A percentile compares a stretch with the other conserved stretches of the same genome.
These are phyloP conservation scores for Penicillium brevicompactum DNA, from an alignment of 2,329 filamentous ascomycete species.

Conservation along the genomic window DNA sequence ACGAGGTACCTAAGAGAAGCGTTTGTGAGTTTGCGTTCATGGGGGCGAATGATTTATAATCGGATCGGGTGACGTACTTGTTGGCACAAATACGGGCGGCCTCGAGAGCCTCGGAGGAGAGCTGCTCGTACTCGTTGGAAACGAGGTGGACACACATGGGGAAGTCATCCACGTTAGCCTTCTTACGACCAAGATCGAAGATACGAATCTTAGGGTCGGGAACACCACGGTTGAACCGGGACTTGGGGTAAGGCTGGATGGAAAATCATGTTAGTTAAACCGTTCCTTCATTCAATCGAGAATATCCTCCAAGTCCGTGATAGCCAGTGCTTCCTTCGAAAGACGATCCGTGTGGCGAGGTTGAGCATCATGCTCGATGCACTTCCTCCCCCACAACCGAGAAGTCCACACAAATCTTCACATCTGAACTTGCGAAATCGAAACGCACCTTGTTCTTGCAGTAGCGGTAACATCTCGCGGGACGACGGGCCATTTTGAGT, in stretches of 20 bases:
- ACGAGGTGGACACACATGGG: conserved; percentile 98
- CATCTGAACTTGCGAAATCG: conserved; percentile 15
- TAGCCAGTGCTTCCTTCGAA: background rate
- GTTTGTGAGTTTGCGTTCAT: conserved; percentile 12
- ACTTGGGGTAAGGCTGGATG: conserved; percentile 92
- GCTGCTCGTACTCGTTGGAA: conserved; percentile 99
- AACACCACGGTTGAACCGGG: conserved; percentile 99
- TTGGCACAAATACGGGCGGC: conserved; percentile 99
- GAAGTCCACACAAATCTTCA: conserved; percentile 29
- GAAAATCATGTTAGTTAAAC: conserved; percentile 24
- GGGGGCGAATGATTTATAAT: background rate
- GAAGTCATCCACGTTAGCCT: conserved; percentile 98
- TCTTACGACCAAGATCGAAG: conserved; percentile 99
- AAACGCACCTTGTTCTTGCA: conserved; percentile 99
- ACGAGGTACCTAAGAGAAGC: conserved; percentile 60
- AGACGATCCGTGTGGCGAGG: background rate
- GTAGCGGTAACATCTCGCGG: conserved; percentile 99
- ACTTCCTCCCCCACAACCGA: conserved; percentile 34
- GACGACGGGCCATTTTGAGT: conserved; percentile 98
- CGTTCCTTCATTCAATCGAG: conserved; percentile 7
- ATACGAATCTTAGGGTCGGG: conserved; percentile 81
- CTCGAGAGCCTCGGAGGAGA: conserved; percentile 99
- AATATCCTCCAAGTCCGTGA: conserved; percentile 2
- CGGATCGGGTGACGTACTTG: conserved; percentile 65
- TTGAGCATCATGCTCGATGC: conserved; percentile 6